These are phyloP conservation scores for Lachancea kluyveri DNA, from an alignment of 805 yeast genomes.

Conservation along the genomic window DNA sequence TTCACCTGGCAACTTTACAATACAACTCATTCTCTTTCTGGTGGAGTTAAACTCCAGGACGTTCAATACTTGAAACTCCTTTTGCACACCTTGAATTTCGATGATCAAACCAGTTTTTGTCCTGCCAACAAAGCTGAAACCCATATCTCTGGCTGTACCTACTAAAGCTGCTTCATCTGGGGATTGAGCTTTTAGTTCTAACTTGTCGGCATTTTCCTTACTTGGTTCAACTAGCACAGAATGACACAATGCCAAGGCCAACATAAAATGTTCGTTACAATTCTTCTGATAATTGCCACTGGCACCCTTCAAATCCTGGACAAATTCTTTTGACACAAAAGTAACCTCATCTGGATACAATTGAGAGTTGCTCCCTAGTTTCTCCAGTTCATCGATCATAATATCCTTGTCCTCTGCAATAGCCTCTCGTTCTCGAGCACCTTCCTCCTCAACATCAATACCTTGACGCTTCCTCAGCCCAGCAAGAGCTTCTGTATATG, in stretches of 20 bases:
- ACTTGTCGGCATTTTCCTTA: conserved; percentile 49
- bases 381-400: conserved; percentile 47
- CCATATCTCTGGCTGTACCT: conserved; percentile 73
- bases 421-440: conserved; percentile 42
- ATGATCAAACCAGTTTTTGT: conserved; percentile 64
- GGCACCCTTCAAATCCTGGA: conserved; percentile 51
- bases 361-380: conserved; percentile 34
- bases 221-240: conserved; percentile 68
- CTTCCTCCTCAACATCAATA: conserved; percentile 60
- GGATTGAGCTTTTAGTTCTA: conserved; percentile 66
- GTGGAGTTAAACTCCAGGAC: conserved; percentile 76
- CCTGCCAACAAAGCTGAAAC: conserved; percentile 58
- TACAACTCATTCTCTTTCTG: conserved; percentile 83
- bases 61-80: conserved; percentile 67
- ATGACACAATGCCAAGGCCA: conserved; percentile 71
- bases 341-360: conserved; percentile 57
- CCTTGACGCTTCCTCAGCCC: conserved; percentile 78
- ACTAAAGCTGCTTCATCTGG: conserved; percentile 88
- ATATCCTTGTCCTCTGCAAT: conserved; percentile 51
- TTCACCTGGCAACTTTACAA: conserved; percentile 56
- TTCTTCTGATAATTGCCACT: conserved; percentile 42
- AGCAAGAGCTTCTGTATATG: conserved; percentile 77
- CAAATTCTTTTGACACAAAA: conserved; percentile 61
- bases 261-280: conserved; percentile 67
- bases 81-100: conserved; percentile 61